Conservation (phyloP, 768 basidiomycete genomes). For the Lactarius akahatsu region DNA sequence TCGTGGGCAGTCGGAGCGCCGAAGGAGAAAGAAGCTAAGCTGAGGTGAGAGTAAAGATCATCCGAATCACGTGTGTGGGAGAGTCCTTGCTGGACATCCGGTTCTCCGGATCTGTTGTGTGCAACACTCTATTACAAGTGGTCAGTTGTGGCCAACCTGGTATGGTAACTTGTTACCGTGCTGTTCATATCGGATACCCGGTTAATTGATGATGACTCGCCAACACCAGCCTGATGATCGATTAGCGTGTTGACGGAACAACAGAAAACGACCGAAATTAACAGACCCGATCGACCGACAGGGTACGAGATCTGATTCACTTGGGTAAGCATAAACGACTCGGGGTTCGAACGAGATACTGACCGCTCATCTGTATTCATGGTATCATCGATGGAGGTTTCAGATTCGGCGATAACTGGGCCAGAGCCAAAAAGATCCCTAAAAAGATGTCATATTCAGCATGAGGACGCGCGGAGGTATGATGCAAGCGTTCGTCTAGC, state of each 20-base stretch:
- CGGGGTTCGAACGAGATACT: neutral
- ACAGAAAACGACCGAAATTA: neutral
- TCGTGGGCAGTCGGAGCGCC: constrained; percentile 37
- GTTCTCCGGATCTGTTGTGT: neutral
- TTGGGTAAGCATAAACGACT: neutral
- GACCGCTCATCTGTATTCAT: neutral
- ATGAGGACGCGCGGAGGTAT: neutral
- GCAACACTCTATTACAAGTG: neutral
- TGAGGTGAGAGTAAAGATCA: constrained; percentile 37
- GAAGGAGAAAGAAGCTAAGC: constrained; percentile 46
- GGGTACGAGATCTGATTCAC: neutral
- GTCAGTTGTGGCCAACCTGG: neutral
- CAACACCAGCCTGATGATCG: neutral
- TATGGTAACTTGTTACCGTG: neutral
- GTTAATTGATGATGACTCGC: neutral
- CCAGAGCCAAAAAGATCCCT: neutral
- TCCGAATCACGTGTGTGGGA: neutral
- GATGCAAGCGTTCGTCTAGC: neutral
- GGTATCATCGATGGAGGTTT: neutral
- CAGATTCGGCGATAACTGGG: neutral
- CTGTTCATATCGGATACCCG: neutral
- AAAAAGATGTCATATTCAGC: neutral
- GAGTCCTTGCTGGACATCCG: neutral
- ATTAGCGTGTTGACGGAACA: neutral
- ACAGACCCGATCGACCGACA: neutral